Base-by-base conservation (phyloP, 2,329 filamentous ascomycete genomes). In the Trichophyton verrucosum region DNA sequence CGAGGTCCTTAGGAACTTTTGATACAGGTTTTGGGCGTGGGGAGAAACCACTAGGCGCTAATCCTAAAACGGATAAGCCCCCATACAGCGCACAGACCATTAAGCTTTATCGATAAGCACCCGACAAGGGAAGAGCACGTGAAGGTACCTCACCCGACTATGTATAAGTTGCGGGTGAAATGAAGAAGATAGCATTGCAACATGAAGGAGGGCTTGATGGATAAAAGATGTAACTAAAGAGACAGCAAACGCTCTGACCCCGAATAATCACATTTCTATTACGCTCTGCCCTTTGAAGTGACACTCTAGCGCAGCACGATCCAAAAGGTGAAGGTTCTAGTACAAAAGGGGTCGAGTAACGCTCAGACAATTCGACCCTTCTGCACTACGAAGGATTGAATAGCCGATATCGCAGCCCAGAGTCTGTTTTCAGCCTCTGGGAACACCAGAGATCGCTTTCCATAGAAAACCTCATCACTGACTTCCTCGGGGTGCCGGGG, bases 361-460 rank as follows among this genome's bases (percentile, higher is more conserved):
- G 7, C 49, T 64, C 58, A 64, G 38, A 57, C 68, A 65, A 96
- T 88, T 65, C 86, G 85, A 17, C 94, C 94, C 76, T 91, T 91
- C 71, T 96, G 95, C n/a, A 95, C 88, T 20, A 97, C 88, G 71
- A 97, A 97, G 0, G 81, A 88, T 71, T 97, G 90, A 30, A 97
- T 73, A 2, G 85, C 88, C 69, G 89, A 86, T 83, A 95, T 84
- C 51, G 91, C 91, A 65, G 90, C 87, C 88, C 91, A 99, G 40
- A 99, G 74, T 65, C 94, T 85, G 72, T 99, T 99, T 77, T 97
- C 91, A 0, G 90, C 94, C 75, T 99, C 94, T 1, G 84, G 85
- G 77, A 96, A 99, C 3, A 97, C 94, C 27, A 99, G 78, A 44
- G 89, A 95, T 69, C 87, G 82, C 0, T 83, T 80, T 56, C 89